Conservation (phyloP, 2,329 filamentous ascomycete species). For the Verticillium albo-atrum region DNA sequence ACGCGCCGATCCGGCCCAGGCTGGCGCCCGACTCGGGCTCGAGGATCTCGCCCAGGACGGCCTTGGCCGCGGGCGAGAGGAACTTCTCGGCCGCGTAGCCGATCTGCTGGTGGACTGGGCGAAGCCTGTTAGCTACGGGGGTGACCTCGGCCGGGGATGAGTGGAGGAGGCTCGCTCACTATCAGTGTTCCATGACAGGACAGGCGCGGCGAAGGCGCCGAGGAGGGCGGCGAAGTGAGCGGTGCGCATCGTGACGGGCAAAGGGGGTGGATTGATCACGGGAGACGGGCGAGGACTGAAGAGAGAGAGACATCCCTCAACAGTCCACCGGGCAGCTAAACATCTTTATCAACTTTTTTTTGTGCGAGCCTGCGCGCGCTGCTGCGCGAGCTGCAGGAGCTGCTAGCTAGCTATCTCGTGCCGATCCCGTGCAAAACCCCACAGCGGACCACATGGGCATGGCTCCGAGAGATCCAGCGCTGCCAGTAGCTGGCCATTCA, state of each 20-base stretch:
- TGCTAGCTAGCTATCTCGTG: background rate
- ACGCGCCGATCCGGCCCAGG: conserved; percentile 11
- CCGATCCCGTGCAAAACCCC: background rate
- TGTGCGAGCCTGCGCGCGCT: background rate
- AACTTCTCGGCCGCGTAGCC: conserved; percentile 13
- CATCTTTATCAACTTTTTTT: background rate
- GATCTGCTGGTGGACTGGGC: conserved; percentile 11
- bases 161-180: conserved; percentile 1
- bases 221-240: conserved; percentile 2
- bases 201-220: background rate
- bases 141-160: too few relatives aligned
- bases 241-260: background rate
- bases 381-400: background rate
- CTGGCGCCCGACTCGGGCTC: conserved; percentile 12
- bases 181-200: conserved; percentile 2
- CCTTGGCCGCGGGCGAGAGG: conserved; percentile 7
- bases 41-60: conserved; percentile 9
- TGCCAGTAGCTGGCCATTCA: background rate
- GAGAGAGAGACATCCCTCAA: background rate
- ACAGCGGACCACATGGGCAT: background rate
- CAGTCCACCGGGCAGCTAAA: background rate
- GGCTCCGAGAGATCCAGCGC: background rate
- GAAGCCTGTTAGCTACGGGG: background rate
- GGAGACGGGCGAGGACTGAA: background rate
- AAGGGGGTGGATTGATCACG: background rate